Evolutionary conservation across 352 stramenopile species (phyloP).

Genomic region (Globisporangium perplexum): DNA sequence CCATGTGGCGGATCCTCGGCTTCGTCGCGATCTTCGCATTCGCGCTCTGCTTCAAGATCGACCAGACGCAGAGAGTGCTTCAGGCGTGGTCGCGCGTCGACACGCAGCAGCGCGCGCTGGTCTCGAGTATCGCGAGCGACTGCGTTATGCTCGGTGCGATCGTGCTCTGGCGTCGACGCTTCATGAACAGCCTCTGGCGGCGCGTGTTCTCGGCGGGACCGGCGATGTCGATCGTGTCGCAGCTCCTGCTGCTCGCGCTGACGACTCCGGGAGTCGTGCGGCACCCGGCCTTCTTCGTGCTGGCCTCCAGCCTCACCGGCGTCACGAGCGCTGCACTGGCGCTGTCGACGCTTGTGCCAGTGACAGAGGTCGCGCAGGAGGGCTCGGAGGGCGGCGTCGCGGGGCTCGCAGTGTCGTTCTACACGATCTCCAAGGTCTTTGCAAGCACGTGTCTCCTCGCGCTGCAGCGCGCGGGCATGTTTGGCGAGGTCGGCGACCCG

Average conservation of each 20-base stretch:
- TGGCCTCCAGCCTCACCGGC: conserved; percentile 20
- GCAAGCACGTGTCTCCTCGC: conserved; percentile 10
- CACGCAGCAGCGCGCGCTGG: conserved; percentile 13
- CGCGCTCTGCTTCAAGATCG: conserved; percentile 15
- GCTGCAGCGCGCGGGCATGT: conserved; percentile 4
- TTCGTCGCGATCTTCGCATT: conserved; percentile 17
- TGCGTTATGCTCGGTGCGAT: conserved; percentile 32
- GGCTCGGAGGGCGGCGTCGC: conserved; percentile 12
- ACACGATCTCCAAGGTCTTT: conserved; percentile 15
- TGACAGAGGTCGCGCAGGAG: conserved; percentile 14
- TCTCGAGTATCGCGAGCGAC: conserved; percentile 25
- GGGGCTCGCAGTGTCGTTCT: conserved; percentile 13
- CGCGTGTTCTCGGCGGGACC: conserved; percentile 27
- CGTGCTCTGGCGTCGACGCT: conserved; percentile 23
- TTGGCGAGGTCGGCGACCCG: background rate
- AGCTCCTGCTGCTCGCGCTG: conserved; percentile 19
- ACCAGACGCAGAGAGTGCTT: conserved; percentile 16
- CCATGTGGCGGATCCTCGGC: conserved; percentile 15
- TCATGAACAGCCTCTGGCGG: conserved; percentile 35
- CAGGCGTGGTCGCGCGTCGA: conserved; percentile 26
- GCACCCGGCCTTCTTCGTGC: conserved; percentile 18
- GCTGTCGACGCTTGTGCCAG: conserved; percentile 24
- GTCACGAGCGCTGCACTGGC: conserved; percentile 27
- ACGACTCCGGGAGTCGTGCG: conserved; percentile 23
- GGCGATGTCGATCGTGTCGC: conserved; percentile 20